Evolutionary conservation across 2,329 filamentous ascomycete genomes (phyloP), one percentile per base, ranked within the genome.

Genomic region (Fusarium sp.): DNA sequence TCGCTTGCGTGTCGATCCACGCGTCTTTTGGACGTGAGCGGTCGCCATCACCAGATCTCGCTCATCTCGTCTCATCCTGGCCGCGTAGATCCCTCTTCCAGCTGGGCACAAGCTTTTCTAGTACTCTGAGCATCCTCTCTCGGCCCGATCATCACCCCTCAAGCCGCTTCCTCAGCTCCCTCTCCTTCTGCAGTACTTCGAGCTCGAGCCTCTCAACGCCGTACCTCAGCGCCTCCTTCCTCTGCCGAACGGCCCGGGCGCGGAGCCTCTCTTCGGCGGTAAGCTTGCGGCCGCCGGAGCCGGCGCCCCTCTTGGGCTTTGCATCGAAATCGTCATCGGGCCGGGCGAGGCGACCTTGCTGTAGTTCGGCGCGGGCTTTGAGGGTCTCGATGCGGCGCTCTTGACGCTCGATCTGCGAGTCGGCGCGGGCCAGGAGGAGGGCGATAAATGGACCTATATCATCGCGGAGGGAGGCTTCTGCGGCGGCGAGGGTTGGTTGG

Each of bases 361-460:
- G 94, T 57, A 98, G 86, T 71, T 97, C 94, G 52, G 91, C 91
- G 77, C 94, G 93, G 2, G 95, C 94, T 76, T 95, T 94, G 38
- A 98, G 88, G 1, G 92, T 92, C 80, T 97, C 92, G 81, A 97
- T 94, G 74, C 94, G 93, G 8, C 95, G 91, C 62, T 93, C 93
- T 47, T 96, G 91, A 68, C 94, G 94, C 77, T 95, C 94, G 42
- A 97, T 89, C 79, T 97, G 93, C 72, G 92, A 91, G 75, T 95
- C 92, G n/a, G 95, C 94, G 75, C 95, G 92, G 72, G 91, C 89
- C 61, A 98, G 91, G 3, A 98, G 90, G 67, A 91, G 90, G 33
- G 92, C 87, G 73, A 97, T 93, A 82, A 95, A 95, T 10, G 95
- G 95, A n/a, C 93, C 92, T 76, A 98, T 97, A 81, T 97, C 95